Base-by-base conservation (phyloP, 2,329 filamentous ascomycete genomes). In the Sphaceloma murrayae region DNA sequence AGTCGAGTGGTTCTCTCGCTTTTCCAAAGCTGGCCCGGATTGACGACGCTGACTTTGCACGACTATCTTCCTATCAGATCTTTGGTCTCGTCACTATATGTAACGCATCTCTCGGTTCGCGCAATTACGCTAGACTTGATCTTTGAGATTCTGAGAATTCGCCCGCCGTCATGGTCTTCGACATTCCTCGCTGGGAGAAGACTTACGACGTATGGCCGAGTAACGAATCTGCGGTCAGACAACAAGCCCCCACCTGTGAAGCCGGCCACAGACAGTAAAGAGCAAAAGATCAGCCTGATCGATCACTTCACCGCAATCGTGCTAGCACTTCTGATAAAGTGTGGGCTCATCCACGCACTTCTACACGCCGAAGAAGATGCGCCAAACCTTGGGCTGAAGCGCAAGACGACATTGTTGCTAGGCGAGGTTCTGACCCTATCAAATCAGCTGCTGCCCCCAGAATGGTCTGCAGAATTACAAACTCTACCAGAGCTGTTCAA, bases 201-300 rank as follows among this genome's bases (percentile, higher is more conserved):
- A 48, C 69, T 98, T 34, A 98, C 93, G 1, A 98, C 91, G 0
- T 98, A 98, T 60, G 89, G 88, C n/a, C 77, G 93, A 54, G 88
- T 96, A 27, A 80, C 86, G 5, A 91, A 86, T 49, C 67, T 96
- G 42, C 86, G 85, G 52, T 72, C 79, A 1, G 70, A 78, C 73
- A 16, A 59, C 68, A 5, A 69, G 70, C 46, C 63, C 73, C 27
- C 73, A 75, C 26, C 58, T 63, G 13, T 57, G 58, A 24, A 68
- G 73, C 14, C 84, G 31, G 83, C 85, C 45, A 71, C 80, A 6
- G 74, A 75, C 14, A 77, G 78, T 24, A 80, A 85, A 52, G 80
- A 63, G 3, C 62, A 64, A 46, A 69, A 88, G 48, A 64, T 67
- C 54, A 94, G 86, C 56, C 80, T 98, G 47, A 80, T 95, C 13